These are phyloP conservation scores for Pezicula neosporulosa DNA, from an alignment of 2,329 filamentous ascomycete genomes.

Conservation along the genomic window DNA sequence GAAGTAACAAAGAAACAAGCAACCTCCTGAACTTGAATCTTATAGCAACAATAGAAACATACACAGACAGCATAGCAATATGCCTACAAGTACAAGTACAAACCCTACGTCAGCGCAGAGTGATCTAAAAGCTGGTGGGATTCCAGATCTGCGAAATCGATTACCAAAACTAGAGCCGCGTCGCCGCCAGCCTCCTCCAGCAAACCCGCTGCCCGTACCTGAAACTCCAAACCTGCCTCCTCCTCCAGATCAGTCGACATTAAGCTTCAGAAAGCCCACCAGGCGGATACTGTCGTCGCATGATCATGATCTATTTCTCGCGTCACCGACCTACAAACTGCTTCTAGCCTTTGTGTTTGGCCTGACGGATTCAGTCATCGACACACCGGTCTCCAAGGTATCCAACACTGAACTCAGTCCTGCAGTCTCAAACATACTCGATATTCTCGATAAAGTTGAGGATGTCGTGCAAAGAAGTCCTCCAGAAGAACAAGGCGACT, in stretches of 20 bases:
- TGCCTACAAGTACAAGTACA: slow-evolving; percentile 22
- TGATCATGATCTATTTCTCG: slow-evolving; percentile 79
- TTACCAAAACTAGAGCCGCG: slow-evolving; percentile 68
- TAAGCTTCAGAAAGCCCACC: slow-evolving; percentile 63
- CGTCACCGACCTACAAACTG: slow-evolving; percentile 71
- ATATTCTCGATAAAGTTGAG: slow-evolving; percentile 68
- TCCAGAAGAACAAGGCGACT: slow-evolving; percentile 81
- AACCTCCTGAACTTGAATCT: neutral
- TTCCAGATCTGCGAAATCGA: slow-evolving; percentile 50
- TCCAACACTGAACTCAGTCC: slow-evolving; percentile 53
- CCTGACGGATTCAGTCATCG: slow-evolving; percentile 76
- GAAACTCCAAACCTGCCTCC: slow-evolving; percentile 70
- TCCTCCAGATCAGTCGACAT: slow-evolving; percentile 57
- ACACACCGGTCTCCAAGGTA: slow-evolving; percentile 63
- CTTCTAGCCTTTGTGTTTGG: slow-evolving; percentile 83
- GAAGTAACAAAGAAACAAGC: no score
- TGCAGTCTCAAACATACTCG: slow-evolving; percentile 59
- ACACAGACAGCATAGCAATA: slow-evolving; percentile 12
- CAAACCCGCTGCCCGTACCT: slow-evolving; percentile 63
- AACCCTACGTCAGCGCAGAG: neutral
- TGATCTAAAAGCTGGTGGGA: slow-evolving; percentile 15
- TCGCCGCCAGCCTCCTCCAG: slow-evolving; percentile 45
- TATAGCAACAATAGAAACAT: slow-evolving; percentile 8
- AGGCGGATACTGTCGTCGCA: slow-evolving; percentile 76
- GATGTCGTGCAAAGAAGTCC: slow-evolving; percentile 66